Conservation (phyloP, 23 red algal species). For the Gracilariopsis chorda region DNA sequence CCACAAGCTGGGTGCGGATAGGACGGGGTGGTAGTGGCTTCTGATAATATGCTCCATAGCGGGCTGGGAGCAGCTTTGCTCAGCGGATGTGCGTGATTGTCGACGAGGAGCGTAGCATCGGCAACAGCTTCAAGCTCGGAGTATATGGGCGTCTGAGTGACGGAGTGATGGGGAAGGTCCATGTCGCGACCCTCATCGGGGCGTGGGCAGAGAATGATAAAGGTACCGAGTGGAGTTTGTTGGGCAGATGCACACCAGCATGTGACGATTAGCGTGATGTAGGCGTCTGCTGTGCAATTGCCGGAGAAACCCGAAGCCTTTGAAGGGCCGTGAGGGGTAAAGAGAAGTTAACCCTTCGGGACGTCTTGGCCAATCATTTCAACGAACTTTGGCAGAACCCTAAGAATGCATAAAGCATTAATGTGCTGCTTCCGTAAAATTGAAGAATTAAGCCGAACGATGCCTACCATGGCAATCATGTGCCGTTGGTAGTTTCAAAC, state of each 20-base stretch:
- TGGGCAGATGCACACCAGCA: neutral
- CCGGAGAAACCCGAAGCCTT: neutral
- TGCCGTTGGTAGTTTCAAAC: no score
- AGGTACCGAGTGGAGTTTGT: neutral
- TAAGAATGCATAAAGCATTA: constrained; percentile 1
- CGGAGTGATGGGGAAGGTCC: neutral
- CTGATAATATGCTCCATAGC: constrained; percentile 33
- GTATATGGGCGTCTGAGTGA: neutral
- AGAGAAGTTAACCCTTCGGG: no score
- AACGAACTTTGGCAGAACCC: neutral
- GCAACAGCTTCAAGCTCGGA: constrained; percentile 46
- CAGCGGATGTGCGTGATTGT: constrained; percentile 61
- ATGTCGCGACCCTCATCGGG: neutral
- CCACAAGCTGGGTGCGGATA: constrained; percentile 1
- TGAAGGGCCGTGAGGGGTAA: neutral
- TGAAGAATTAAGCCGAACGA: no score
- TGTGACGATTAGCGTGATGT: neutral
- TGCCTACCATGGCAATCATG: no score
- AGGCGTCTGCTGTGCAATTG: neutral
- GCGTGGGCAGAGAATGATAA: no score
- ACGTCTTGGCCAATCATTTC: neutral
- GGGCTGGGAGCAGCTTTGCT: neutral
- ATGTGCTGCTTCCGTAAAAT: no score
- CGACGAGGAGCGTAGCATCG: constrained; percentile 35
- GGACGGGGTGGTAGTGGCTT: constrained; percentile 11